Base-by-base conservation (phyloP, 2,329 filamentous ascomycete genomes). In the Aspergillus ochraceus region DNA sequence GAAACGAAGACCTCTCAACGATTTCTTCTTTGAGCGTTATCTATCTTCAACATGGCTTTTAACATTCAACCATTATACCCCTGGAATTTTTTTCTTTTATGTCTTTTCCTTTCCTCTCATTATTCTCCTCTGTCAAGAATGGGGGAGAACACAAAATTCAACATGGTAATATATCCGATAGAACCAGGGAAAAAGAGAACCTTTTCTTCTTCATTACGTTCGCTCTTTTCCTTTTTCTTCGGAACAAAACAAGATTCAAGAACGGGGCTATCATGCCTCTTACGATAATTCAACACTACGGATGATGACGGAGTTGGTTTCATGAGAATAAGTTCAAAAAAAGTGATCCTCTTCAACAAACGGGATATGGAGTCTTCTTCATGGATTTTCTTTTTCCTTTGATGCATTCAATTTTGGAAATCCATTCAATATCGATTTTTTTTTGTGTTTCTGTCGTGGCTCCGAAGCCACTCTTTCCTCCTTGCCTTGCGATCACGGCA, bases 1-100 rank as follows among this genome's bases (percentile, higher is more conserved):
- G 73, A 74, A 51, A 64, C 71, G 73, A 75, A 74, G 72, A 74
- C 70, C 69, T 74, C 73, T 75, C 73, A 75, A 76, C 73, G 71
- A 76, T 71, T 74, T 74, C 70, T 74, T 75, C 71, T 61, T 68
- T 70, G 67, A 74, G 71, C 71, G 71, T 73, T 73, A 64, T 67
- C 70, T 69, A 64, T 73, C 70, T 76, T 76, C 73, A 75, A 76
- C 73, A 75, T 73, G 59, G 61, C 59, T 57, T 61, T 63, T 63
- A 63, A 65, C 66, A 64, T 66, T 58, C 60, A 62, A 68, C 64
- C 66, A 71, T 47, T 71, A 75, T 74, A 74, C 72, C 72, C 71
- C 72, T 67, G 65, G 66, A 54, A 58, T 57, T 56, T 54, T 52
- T 56, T 63, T 60, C 56, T 64, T 60, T 66, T 64, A 67, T 61